These are phyloP conservation scores for Mikania micrantha DNA, from an alignment of 129 eudicot genomes.

Conservation along the genomic window DNA sequence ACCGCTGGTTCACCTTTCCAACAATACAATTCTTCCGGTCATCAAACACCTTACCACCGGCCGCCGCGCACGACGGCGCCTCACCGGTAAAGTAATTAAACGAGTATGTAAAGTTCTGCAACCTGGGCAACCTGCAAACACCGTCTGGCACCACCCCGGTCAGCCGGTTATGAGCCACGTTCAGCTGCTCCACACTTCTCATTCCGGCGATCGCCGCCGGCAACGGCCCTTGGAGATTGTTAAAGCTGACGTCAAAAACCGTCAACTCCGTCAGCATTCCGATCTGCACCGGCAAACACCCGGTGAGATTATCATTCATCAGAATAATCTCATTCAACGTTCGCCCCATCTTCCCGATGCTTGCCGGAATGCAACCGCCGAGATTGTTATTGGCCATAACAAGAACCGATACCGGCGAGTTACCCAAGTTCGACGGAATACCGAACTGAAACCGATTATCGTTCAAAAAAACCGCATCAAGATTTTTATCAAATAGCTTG, in stretches of 20 bases:
- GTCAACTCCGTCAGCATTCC: constrained; percentile 49
- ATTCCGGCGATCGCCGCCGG: constrained; percentile 47
- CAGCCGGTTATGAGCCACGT: constrained; percentile 59
- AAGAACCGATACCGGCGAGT: constrained; percentile 63
- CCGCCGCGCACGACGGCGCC: constrained; percentile 28
- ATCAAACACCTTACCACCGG: constrained; percentile 48
- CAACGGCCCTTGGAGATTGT: constrained; percentile 42
- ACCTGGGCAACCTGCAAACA: constrained; percentile 60
- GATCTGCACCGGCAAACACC: constrained; percentile 58
- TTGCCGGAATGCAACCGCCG: constrained; percentile 63
- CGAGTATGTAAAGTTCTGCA: constrained; percentile 68
- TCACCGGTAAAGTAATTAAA: constrained; percentile 50
- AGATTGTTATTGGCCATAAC: constrained; percentile 65
- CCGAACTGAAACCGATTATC: constrained; percentile 47
- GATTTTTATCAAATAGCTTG: constrained; percentile 42
- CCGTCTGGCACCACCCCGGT: constrained; percentile 57
- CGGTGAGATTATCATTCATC: constrained; percentile 40
- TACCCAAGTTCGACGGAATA: constrained; percentile 51
- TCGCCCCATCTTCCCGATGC: constrained; percentile 47
- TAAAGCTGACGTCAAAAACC: constrained; percentile 64
- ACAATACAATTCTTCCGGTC: constrained; percentile 56
- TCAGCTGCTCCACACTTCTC: constrained; percentile 64
- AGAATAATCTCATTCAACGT: constrained; percentile 57
- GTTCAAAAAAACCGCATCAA: constrained; percentile 73
- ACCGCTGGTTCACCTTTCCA: constrained; percentile 42